Base-by-base conservation (phyloP, 305 asterid genomes). In the Fraxinus ornus region DNA sequence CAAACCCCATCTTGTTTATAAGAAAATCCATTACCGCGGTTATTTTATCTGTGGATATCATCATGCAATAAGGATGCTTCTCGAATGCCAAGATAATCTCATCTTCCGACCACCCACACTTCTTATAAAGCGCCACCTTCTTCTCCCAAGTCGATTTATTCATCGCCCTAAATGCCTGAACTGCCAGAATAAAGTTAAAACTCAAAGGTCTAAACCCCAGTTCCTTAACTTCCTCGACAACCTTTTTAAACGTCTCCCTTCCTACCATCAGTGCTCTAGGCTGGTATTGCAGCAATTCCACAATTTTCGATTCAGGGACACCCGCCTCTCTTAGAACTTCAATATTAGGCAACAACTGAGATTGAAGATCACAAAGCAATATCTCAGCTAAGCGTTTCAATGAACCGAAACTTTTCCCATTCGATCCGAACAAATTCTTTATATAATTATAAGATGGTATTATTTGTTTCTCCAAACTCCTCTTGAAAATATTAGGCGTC, bases 51-150 rank as follows among this genome's bases (percentile, higher is more conserved):
- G 12, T 37, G 1, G 88, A 87, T 5, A 19, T 4, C 2, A 4
- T 55, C 87, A 87, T 85, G 68, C 76, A 77, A 1, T 19, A n/a
- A 0, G 88, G 80, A 30, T 76, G 1, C 73, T 74, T 86, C 82
- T 32, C 76, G 68, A 89, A 87, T 12, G 86, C 87, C 32, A 7
- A 32, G 7, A 78, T 24, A 44, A 89, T 76, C 75, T 85, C 86
- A 36, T 80, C 80, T 57, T 86, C 88, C 5, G 89, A 86, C 75
- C 76, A 82, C 1, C 89, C 90, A 86, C 87, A 88, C 26, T 1
- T 79, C 82, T 79, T 79, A 26, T 79, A 89, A 49, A 17, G 2
- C 33, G 68, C 80, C 78, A 86, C 24, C 66, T 86, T 89, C 47
- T 75, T 72, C 0, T 76, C 41, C 89, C 88, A 89, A 19, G 47